Evolutionary conservation across 176 grass and related monocot genomes (phyloP).

Genomic region (Aegilops longissima): DNA sequence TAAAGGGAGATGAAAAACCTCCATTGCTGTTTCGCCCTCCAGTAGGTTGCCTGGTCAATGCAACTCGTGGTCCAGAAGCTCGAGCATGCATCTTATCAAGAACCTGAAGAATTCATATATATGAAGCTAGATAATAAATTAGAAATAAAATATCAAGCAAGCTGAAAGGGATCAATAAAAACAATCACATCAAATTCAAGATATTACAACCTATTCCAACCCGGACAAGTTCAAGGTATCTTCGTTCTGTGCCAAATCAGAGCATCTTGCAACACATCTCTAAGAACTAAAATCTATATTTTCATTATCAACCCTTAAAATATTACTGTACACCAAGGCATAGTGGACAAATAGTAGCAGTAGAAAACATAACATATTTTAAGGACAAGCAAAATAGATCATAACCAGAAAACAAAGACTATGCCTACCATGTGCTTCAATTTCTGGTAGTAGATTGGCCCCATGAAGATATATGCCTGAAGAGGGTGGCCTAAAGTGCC

Average conservation of each 20-base stretch:
- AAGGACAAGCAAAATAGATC: neutral
- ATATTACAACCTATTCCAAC: no score
- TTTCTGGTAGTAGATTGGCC: conserved; percentile 95
- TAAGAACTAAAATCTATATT: no score
- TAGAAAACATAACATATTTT: no score
- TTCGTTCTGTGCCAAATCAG: no score
- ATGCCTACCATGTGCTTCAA: conserved; percentile 87
- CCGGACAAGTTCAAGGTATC: no score
- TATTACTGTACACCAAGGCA: no score
- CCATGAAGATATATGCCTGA: conserved; percentile 95
- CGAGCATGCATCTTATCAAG: conserved; percentile 98
- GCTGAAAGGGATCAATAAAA: neutral
- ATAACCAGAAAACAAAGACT: neutral
- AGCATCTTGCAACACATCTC: no score
- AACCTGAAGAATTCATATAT: conserved; percentile 43
- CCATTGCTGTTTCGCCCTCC: conserved; percentile 74
- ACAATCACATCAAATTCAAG: no score
- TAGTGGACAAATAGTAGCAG: no score
- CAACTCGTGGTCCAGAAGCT: conserved; percentile 70
- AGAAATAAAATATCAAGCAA: neutral
- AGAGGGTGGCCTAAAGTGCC: conserved; percentile 80
- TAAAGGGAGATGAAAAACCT: conserved; percentile 43
- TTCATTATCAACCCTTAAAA: no score
- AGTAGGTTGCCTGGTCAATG: conserved; percentile 77
- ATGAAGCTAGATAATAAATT: neutral